phyloP scores from a whole-genome alignment of 1,139 yeast species.

The Scheffersomyces lignicola region DNA sequence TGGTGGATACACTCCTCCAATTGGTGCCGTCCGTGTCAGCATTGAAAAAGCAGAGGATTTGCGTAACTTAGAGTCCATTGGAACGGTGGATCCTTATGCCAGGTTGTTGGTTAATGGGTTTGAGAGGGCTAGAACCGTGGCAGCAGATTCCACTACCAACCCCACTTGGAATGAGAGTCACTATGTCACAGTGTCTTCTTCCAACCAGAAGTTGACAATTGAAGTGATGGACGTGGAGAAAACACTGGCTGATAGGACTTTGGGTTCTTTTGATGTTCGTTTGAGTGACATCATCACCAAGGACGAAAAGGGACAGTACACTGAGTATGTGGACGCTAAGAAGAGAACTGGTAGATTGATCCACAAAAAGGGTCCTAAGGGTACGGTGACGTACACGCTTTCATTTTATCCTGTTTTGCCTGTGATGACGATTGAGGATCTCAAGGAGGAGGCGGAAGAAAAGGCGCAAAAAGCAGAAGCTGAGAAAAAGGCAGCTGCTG shows the following conservation, averaged over 20 bases:
- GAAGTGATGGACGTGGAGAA: conserved; percentile 93
- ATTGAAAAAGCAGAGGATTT: conserved; percentile 71
- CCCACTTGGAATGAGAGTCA: conserved; percentile 88
- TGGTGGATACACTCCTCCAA: conserved; percentile 85
- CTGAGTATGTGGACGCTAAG: conserved; percentile 58
- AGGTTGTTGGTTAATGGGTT: conserved; percentile 77
- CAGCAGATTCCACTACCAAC: conserved; percentile 63
- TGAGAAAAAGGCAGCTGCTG: conserved; percentile 30
- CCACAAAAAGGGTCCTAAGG: conserved; percentile 78
- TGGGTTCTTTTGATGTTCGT: conserved; percentile 77
- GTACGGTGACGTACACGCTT: conserved; percentile 67
- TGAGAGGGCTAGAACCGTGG: conserved; percentile 74
- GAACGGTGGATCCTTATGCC: conserved; percentile 89
- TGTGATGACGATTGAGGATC: conserved; percentile 73
- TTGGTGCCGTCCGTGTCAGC: conserved; percentile 83
- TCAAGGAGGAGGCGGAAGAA: conserved; percentile 52
- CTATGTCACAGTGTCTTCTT: conserved; percentile 77
- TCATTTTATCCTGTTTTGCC: conserved; percentile 84
- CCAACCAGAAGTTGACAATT: conserved; percentile 75
- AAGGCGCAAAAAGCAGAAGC: conserved; percentile 28
- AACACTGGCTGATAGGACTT: conserved; percentile 74
- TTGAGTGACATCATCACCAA: conserved; percentile 66
- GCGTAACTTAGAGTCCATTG: conserved; percentile 82
- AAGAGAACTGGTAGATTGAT: conserved; percentile 62
- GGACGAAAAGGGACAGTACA: conserved; percentile 65